Percentiles rank a stretch among this genome's conserved stretches.
phyloP scores from a whole-genome alignment of 129 eudicot species.

The Helichrysum umbraculigerum region DNA sequence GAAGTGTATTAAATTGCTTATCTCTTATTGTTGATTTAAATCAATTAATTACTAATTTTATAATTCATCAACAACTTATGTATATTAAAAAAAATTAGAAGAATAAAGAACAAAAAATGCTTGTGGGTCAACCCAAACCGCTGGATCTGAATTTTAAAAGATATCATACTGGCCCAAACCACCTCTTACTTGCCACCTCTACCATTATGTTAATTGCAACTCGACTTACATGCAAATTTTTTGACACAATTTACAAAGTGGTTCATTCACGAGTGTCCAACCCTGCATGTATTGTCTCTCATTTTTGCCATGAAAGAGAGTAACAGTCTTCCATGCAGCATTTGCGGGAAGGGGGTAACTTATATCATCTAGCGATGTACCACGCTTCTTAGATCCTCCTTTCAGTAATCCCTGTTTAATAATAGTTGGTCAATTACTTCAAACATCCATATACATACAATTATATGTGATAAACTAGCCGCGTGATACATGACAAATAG shows the following conservation, averaged over 20 bases:
- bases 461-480: background rate
- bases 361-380: conserved; percentile 65
- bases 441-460: conserved; percentile 7
- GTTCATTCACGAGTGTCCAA: conserved; percentile 68
- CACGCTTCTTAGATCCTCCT: conserved; percentile 80
- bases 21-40: background rate
- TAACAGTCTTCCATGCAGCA: conserved; percentile 64
- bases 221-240: conserved; percentile 67
- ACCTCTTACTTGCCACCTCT: background rate
- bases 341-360: conserved; percentile 68
- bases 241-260: conserved; percentile 96
- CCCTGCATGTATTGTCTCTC: conserved; percentile 69
- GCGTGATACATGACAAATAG: background rate
- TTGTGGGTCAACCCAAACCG: conserved; percentile 4
- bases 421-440: conserved; percentile 5
- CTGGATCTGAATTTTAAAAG: background rate
- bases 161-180: background rate
- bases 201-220: conserved; percentile 12
- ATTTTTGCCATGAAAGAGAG: conserved; percentile 50
- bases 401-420: conserved; percentile 76
- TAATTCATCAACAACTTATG: background rate
- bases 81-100: too few relatives aligned
- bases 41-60: background rate
- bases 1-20: background rate
- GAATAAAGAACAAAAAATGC: background rate